Evolutionary conservation across 495 filamentous ascomycete genomes (phyloP), one percentile per base, ranked within the genome.

Genomic region (Talaromyces ruber): DNA sequence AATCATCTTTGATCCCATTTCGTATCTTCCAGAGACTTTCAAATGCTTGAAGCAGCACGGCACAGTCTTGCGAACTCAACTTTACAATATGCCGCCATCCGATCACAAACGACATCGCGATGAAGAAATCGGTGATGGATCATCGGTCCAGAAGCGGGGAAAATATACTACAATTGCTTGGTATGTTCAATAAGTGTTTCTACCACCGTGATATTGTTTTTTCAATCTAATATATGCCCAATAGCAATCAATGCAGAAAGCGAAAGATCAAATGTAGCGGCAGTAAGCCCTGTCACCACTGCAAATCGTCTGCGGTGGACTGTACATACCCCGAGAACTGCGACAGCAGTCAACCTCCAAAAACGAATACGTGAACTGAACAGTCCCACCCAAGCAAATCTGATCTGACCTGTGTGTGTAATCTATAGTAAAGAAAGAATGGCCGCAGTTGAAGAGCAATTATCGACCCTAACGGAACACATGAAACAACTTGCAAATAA

Each of bases 191-290:
- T n/a, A 18, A 39, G 16, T 30, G 1, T 2, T 8, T 34, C 26
- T 22, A 3, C 0, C 8, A n/a, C 14, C 30, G 14, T 18, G 16
- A 56, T 8, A 3, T 56, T 4, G 6, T 12, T 16, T 50, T 18
- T 22, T 50, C 8, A 21, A 22, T 0, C 7, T n/a, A 11, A 11
- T 11, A 2, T 56, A 12, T 9, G 26, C 9, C 5, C 12, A 4
- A 9, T 47, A 82, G 80, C 66, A 95, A 93, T 68, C 89, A 96
- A 69, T 96, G 92, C 76, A 95, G 95, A 66, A 81, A 91, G 24
- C 86, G 92, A 51, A 96, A 96, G 74, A 88, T 96, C 72, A 95
- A 94, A 70, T 96, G 92, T 72, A 93, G 92, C 70, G 92, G 92
- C 56, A 84, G 91, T 62, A 80, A 75, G 1, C 85, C 87, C 1